phyloP scores from a whole-genome alignment of 305 asterid species.

The Galium porrigens region DNA sequence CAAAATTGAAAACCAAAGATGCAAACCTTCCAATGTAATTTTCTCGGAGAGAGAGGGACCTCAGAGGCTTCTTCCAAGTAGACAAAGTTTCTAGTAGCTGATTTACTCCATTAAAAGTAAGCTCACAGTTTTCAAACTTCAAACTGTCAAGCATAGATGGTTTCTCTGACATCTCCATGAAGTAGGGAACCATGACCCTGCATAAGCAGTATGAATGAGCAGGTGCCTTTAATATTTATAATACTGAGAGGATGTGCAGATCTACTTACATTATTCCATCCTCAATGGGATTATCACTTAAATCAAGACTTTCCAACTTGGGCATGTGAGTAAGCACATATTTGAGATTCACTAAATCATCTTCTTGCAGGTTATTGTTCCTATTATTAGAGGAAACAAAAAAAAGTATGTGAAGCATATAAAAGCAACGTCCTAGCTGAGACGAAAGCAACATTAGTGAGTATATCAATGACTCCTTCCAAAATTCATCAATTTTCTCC shows the following conservation, averaged over 20 bases:
- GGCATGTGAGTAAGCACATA: slow-evolving; percentile 54
- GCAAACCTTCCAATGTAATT: slow-evolving; percentile 70
- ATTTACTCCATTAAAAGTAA: slow-evolving; percentile 37
- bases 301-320: slow-evolving; percentile 64
- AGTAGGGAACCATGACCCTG: slow-evolving; percentile 60
- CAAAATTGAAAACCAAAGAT: not conserved
- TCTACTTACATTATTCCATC: slow-evolving; percentile 53
- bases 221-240: not conserved
- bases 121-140: slow-evolving; percentile 72
- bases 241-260: slow-evolving; percentile 1
- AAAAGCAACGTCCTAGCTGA: not conserved
- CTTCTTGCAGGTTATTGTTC: slow-evolving; percentile 41
- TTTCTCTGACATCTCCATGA: slow-evolving; percentile 38
- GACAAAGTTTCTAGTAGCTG: slow-evolving; percentile 56
- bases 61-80: slow-evolving; percentile 46
- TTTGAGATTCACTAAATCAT: slow-evolving; percentile 55
- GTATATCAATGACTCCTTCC: not conserved
- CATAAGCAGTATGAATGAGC: slow-evolving; percentile 13
- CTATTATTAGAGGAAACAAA: slow-evolving; percentile 31
- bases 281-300: slow-evolving; percentile 64
- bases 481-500: not conserved
- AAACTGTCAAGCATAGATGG: slow-evolving; percentile 40
- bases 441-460: not conserved
- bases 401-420: slow-evolving; percentile 9
- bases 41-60: slow-evolving; percentile 51